Evolutionary conservation across 2,329 filamentous ascomycete species (phyloP).

Genomic region (Ceratocystis huliohia): DNA sequence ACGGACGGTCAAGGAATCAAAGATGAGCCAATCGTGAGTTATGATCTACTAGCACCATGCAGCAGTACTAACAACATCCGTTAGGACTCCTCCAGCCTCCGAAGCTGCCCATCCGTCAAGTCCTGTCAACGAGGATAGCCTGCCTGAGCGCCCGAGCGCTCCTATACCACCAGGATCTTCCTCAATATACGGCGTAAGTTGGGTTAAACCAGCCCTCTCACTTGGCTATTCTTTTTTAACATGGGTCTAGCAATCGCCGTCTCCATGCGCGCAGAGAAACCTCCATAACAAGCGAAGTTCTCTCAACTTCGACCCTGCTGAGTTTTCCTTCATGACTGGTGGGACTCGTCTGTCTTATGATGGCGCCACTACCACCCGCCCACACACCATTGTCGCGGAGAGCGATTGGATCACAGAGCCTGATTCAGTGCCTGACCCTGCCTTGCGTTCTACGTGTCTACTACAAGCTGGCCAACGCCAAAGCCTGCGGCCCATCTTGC

Average conservation of each 20-base stretch:
- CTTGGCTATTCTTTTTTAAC: background rate
- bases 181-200: background rate
- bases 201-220: background rate
- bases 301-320: slow-evolving; percentile 7
- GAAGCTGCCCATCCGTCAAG: background rate
- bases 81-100: background rate
- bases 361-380: background rate
- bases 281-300: slow-evolving; percentile 5
- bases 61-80: background rate
- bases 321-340: slow-evolving; percentile 8
- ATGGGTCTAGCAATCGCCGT: background rate
- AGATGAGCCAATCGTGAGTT: background rate
- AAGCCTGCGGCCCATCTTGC: background rate
- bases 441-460: background rate
- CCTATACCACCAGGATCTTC: slow-evolving; percentile 7
- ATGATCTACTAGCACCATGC: background rate
- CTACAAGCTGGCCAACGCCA: background rate
- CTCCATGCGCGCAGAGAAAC: background rate
- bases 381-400: slow-evolving; percentile 3
- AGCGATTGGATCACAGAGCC: slow-evolving; percentile 18
- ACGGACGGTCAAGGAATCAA: background rate
- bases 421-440: slow-evolving; percentile 4
- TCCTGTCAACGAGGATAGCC: background rate
- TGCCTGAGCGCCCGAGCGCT: slow-evolving; percentile 11
- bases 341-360: slow-evolving; percentile 8